Evolutionary conservation across 2,329 filamentous ascomycete genomes (phyloP), one percentile per base, ranked within the genome.

Genomic region (Penicillium janthinellum): DNA sequence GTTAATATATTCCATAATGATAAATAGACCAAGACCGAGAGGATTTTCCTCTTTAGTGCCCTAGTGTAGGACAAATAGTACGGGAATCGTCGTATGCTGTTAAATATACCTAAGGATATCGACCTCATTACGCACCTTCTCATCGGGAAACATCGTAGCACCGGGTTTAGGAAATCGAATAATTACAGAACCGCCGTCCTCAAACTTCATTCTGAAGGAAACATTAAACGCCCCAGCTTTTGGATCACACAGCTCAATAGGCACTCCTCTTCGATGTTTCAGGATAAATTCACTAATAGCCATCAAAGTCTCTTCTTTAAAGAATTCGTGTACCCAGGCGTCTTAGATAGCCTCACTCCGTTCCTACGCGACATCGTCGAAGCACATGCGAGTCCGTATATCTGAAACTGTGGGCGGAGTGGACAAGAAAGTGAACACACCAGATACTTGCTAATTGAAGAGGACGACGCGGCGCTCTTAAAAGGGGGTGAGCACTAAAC

Each of bases 101-200:
- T 38, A 8, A 15, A 67, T 51, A 54, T 58, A 70, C 38, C 61
- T 39, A 54, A 66, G 66, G 1, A 63, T 55, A 58, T 61, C 64
- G 15, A 67, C 63, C 55, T 61, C 73, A 65, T 59, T 72, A 25
- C 62, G 45, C 39, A 77, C 67, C 52, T 77, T 78, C 52, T 77
- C 73, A 47, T 72, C 69, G 38, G 64, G 63, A 51, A 70, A 70
- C 62, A 71, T 63, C 0, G n/a, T n/a, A n/a, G n/a, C n/a, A n/a
- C n/a, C n/a, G n/a, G n/a, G n/a, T n/a, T n/a, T n/a, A n/a, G n/a
- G n/a, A n/a, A n/a, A n/a, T n/a, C n/a, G n/a, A n/a, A n/a, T n/a
- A n/a, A n/a, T 31, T 2, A 57, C 61, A 15, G 62, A 60, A 28
- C 49, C 25, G 14, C 61, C 57, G 41, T 64, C 53, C 12, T 63